Evolutionary conservation across 495 filamentous ascomycete species (phyloP), one percentile per base, ranked within the genome.

Genomic region (Aspergillus diversus): DNA sequence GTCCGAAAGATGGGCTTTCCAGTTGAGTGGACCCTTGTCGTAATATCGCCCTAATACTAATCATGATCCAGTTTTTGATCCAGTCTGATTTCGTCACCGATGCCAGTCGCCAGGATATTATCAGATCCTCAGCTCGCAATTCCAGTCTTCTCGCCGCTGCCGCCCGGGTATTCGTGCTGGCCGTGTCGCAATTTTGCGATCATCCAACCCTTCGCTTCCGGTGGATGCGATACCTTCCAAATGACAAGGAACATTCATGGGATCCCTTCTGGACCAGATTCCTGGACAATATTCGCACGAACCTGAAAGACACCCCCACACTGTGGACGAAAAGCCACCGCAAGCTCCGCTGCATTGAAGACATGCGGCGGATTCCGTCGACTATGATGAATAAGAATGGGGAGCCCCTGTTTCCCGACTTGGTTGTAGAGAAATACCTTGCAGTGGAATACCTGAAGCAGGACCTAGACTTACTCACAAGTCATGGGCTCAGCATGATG

Each of bases 21-120:
- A 55, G 62, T 64, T 9, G 42, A 73, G 69, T 52, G 6, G 9
- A 6, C 7, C 17, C 7, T 5, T 42, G 2, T 27, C n/a, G 12
- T n/a, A 55, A 4, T 15, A 17, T 7, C 1, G 60, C 59, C 59
- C 55, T 33, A 50, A 53, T 15, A 48, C 59, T 60, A 54, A 68
- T 43, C 43, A 57, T 13, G 8, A 11, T n/a, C 15, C 51, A 83
- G 75, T 84, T 84, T 49, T 57, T 81, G 5, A 81, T 84, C 49
- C 79, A 84, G 16, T 65, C 72, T 32, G 80, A 83, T 62, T 83
- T 82, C 58, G 75, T 76, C 42, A 82, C 78, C 0, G 55, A 73
- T 7, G 79, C 78, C 0, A 81, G 66, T 65, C 66, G 80, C 9
- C 65, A 83, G 53, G 77, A 79, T 64, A 72, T 83, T 27, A 55